Evolutionary conservation across 352 stramenopile species (phyloP).

Genomic region (Chrysophaeum taylorii): DNA sequence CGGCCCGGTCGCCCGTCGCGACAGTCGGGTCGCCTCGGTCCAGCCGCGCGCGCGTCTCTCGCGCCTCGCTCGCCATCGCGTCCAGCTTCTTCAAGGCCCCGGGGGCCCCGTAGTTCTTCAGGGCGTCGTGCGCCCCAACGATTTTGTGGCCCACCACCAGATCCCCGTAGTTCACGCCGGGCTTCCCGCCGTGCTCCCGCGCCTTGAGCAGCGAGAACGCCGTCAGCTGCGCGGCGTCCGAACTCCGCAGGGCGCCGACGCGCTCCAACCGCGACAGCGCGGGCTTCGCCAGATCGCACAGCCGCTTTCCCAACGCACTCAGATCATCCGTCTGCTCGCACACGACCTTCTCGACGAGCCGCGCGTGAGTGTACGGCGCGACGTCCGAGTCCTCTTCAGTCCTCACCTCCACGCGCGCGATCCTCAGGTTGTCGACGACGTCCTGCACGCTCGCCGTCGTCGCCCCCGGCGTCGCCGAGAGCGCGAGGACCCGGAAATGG

Average conservation of each 20-base stretch:
- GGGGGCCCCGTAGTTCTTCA: not conserved
- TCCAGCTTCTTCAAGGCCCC: slow-evolving; percentile 48
- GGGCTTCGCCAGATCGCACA: slow-evolving; percentile 37
- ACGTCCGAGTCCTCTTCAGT: slow-evolving; percentile 87
- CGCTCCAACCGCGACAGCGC: slow-evolving; percentile 20
- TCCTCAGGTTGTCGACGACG: slow-evolving; percentile 83
- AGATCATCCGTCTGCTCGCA: slow-evolving; percentile 43
- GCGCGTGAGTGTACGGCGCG: slow-evolving; percentile 72
- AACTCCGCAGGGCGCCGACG: slow-evolving; percentile 17
- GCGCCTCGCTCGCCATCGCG: not conserved
- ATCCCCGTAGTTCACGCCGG: slow-evolving; percentile 4
- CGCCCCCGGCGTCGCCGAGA: slow-evolving; percentile 90
- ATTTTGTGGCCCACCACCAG: slow-evolving; percentile 30
- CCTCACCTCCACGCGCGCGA: slow-evolving; percentile 84
- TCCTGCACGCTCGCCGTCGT: slow-evolving; percentile 86
- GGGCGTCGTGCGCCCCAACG: slow-evolving; percentile 3
- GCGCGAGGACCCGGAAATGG: slow-evolving; percentile 76
- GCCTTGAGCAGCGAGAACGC: slow-evolving; percentile 22
- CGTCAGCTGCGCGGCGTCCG: slow-evolving; percentile 25
- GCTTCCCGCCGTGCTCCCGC: slow-evolving; percentile 10
- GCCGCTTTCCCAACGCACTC: slow-evolving; percentile 36
- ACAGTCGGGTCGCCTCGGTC: not conserved
- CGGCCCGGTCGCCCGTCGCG: not conserved
- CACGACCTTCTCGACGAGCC: slow-evolving; percentile 47
- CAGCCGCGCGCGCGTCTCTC: not conserved